phyloP scores from a whole-genome alignment of 805 yeast genomes.

The Starmerella vaccinii region DNA sequence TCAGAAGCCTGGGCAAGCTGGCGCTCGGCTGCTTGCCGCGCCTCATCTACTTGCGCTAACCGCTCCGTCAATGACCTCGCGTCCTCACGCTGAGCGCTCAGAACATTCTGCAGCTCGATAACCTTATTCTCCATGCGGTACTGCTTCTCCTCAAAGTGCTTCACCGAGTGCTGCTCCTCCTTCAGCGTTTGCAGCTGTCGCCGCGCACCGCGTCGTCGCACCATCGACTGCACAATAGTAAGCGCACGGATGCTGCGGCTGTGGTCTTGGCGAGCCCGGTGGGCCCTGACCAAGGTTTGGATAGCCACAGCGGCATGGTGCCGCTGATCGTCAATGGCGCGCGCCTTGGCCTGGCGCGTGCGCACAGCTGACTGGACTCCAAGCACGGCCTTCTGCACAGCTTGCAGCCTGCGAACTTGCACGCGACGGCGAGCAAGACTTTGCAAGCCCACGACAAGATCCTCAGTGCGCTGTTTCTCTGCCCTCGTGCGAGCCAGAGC shows the following conservation, averaged over 20 bases:
- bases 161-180: constrained; percentile 85
- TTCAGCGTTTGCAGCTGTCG: constrained; percentile 53
- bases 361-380: constrained; percentile 50
- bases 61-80: constrained; percentile 37
- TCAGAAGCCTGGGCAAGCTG: not conserved
- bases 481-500: constrained; percentile 44
- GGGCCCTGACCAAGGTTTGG: constrained; percentile 67
- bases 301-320: constrained; percentile 56
- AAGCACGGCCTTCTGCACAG: constrained; percentile 43
- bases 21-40: constrained; percentile 7
- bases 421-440: constrained; percentile 39
- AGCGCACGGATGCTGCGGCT: constrained; percentile 43
- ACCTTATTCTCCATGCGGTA: constrained; percentile 93
- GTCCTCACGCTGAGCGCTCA: constrained; percentile 63
- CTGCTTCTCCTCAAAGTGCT: constrained; percentile 73
- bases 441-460: constrained; percentile 65
- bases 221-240: constrained; percentile 61
- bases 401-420: constrained; percentile 45
- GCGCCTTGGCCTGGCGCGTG: constrained; percentile 42
- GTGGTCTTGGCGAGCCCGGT: constrained; percentile 47
- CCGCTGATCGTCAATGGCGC: constrained; percentile 41
- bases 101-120: constrained; percentile 76
- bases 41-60: constrained; percentile 12
- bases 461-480: constrained; percentile 40
- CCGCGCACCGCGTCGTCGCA: constrained; percentile 67